Evolutionary conservation across 2,329 filamentous ascomycete genomes (phyloP).

Genomic region (Aureobasidium sp.): DNA sequence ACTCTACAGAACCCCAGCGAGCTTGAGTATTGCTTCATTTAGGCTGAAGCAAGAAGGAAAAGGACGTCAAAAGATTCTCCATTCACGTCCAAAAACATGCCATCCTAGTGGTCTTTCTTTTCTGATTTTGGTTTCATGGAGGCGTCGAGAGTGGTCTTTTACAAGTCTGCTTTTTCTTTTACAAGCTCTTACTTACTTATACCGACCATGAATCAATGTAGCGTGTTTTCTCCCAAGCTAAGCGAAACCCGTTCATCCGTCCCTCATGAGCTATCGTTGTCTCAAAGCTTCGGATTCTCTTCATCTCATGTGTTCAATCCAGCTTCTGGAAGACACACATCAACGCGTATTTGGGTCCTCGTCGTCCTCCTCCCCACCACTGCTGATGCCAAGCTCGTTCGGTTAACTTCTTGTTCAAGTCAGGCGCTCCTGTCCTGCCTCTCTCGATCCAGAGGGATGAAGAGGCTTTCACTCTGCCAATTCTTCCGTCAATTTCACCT

Average conservation of each 20-base stretch:
- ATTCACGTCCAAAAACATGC: not conserved
- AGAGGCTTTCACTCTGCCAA: too few relatives aligned
- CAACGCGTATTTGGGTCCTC: not conserved
- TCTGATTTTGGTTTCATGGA: not conserved
- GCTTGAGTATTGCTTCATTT: not conserved
- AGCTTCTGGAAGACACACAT: not conserved
- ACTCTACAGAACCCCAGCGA: not conserved
- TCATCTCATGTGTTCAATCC: not conserved
- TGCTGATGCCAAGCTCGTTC: not conserved
- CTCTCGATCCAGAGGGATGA: not conserved
- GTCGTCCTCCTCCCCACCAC: not conserved
- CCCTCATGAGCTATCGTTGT: not conserved
- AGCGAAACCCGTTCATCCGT: not conserved
- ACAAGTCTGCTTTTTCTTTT: not conserved
- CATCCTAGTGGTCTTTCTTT: not conserved
- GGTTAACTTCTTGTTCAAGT: not conserved
- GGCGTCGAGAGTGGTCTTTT: slow-evolving; percentile 5
- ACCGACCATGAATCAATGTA: slow-evolving; percentile 6
- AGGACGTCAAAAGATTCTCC: not conserved
- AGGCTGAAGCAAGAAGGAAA: not conserved
- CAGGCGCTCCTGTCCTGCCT: not conserved
- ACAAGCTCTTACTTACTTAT: not conserved
- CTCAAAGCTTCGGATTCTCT: not conserved
- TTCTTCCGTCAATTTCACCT: not conserved
- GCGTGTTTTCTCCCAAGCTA: not conserved